Evolutionary conservation across 306 rosid species (phyloP).

Genomic region (Malus fusca): DNA sequence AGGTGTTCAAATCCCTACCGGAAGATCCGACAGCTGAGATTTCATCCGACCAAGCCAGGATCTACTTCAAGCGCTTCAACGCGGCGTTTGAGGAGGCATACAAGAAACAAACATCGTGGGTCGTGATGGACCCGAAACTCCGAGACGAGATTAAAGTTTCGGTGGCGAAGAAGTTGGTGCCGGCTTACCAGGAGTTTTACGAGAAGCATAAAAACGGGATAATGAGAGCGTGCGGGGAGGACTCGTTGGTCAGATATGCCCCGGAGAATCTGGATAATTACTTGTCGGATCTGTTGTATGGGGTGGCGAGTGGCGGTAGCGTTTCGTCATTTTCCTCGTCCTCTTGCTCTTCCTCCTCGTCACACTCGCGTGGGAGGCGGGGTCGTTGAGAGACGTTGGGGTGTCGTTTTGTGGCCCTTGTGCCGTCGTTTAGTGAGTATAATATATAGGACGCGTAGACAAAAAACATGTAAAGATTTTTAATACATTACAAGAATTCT

Average conservation of each 20-base stretch:
- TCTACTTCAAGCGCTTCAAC: slow-evolving; percentile 30
- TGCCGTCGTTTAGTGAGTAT: not conserved
- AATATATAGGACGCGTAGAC: not conserved
- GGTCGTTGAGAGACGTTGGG: slow-evolving; percentile 11
- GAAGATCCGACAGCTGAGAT: slow-evolving; percentile 48
- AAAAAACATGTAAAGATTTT: not conserved
- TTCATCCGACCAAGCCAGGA: slow-evolving; percentile 37
- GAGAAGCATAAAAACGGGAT: slow-evolving; percentile 22
- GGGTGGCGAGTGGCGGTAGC: slow-evolving; percentile 23
- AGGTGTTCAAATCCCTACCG: slow-evolving; percentile 40
- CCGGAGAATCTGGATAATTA: slow-evolving; percentile 52
- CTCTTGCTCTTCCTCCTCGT: slow-evolving; percentile 13
- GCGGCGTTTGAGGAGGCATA: slow-evolving; percentile 41
- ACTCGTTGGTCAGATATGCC: slow-evolving; percentile 14
- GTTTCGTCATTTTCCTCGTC: slow-evolving; percentile 30
- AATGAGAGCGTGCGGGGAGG: slow-evolving; percentile 22
- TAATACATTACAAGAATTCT: not conserved
- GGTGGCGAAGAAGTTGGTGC: slow-evolving; percentile 32
- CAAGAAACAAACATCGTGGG: slow-evolving; percentile 49
- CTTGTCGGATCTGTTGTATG: slow-evolving; percentile 49
- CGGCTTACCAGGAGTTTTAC: slow-evolving; percentile 30
- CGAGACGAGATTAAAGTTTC: slow-evolving; percentile 48
- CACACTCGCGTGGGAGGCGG: slow-evolving; percentile 8
- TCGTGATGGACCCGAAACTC: slow-evolving; percentile 51
- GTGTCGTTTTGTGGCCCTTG: not conserved